Evolutionary conservation across 164 flowering plant species (phyloP).

Genomic region (Aristolochia fimbriata): DNA sequence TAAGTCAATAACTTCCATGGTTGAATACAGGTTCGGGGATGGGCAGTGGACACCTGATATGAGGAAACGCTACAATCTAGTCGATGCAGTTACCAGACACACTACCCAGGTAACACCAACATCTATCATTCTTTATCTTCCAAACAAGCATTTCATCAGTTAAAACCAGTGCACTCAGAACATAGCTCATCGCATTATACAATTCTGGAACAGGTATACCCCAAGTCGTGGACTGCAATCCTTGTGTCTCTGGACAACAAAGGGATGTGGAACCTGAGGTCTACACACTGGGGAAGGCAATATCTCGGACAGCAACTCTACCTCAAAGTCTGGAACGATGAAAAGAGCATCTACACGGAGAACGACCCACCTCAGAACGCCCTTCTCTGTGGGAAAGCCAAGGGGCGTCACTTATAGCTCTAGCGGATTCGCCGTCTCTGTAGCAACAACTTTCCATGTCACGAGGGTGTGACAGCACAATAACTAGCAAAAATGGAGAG

Average conservation of each 20-base stretch:
- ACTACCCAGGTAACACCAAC: conserved; percentile 48
- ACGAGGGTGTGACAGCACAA: not conserved
- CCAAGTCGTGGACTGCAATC: conserved; percentile 40
- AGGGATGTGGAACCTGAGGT: conserved; percentile 57
- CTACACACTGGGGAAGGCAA: conserved; percentile 47
- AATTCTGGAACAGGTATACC: conserved; percentile 32
- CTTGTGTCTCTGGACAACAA: conserved; percentile 49
- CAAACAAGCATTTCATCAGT: too few relatives aligned
- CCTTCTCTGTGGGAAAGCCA: conserved; percentile 57
- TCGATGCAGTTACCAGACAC: conserved; percentile 56
- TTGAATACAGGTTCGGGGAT: conserved; percentile 47
- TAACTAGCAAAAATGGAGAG: conserved; percentile 1
- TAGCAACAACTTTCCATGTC: not conserved
- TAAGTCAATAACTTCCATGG: not conserved
- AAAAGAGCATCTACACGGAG: conserved; percentile 28
- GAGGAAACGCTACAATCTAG: conserved; percentile 50
- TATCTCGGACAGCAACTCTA: conserved; percentile 50
- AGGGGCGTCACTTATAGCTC: conserved; percentile 9
- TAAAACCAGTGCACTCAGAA: not conserved
- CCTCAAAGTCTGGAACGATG: conserved; percentile 29
- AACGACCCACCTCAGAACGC: conserved; percentile 50
- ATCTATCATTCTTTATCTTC: too few relatives aligned
- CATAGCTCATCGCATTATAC: not conserved
- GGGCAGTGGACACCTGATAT: conserved; percentile 59
- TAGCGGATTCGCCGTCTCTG: not conserved